These are phyloP conservation scores for Pseudofabraea citricarpa DNA, from an alignment of 2,329 filamentous ascomycete genomes.

Conservation along the genomic window DNA sequence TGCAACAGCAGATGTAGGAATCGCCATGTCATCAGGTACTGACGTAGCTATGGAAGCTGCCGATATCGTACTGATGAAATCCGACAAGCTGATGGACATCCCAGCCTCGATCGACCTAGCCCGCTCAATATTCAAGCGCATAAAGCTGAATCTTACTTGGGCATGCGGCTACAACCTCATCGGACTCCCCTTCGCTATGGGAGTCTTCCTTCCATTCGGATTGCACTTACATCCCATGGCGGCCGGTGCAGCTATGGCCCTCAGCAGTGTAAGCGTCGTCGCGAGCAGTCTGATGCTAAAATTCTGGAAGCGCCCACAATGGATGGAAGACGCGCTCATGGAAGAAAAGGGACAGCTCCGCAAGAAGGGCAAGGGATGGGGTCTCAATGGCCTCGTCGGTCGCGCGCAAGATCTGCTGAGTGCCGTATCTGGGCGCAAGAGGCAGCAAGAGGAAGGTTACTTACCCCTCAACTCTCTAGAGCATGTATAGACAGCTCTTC, in stretches of 20 bases:
- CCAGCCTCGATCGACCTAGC: slow-evolving; percentile 79
- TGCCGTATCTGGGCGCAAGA: slow-evolving; percentile 30
- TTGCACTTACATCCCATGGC: slow-evolving; percentile 89
- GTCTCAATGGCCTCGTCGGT: slow-evolving; percentile 34
- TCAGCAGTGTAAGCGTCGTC: slow-evolving; percentile 85
- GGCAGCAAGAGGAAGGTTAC: slow-evolving; percentile 49
- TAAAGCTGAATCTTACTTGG: slow-evolving; percentile 91
- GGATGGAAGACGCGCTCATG: slow-evolving; percentile 75
- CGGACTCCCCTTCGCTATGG: slow-evolving; percentile 95
- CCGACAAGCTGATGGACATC: slow-evolving; percentile 88
- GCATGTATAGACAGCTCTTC: slow-evolving; percentile 5
- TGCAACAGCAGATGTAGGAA: slow-evolving; percentile 87
- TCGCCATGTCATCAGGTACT: slow-evolving; percentile 87
- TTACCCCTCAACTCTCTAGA: slow-evolving; percentile 45
- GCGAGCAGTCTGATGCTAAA: slow-evolving; percentile 77
- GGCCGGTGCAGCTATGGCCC: slow-evolving; percentile 90
- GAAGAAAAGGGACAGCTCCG: slow-evolving; percentile 47
- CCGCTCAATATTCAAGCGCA: slow-evolving; percentile 80
- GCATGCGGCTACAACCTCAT: slow-evolving; percentile 90
- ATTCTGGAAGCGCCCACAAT: slow-evolving; percentile 77
- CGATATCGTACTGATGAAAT: slow-evolving; percentile 91
- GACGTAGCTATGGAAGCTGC: slow-evolving; percentile 98
- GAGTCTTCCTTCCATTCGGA: slow-evolving; percentile 85
- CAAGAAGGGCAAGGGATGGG: slow-evolving; percentile 25
- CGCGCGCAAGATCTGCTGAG: slow-evolving; percentile 37